phyloP scores from a whole-genome alignment of 2,329 filamentous ascomycete genomes.

The Xylaria sp. region DNA sequence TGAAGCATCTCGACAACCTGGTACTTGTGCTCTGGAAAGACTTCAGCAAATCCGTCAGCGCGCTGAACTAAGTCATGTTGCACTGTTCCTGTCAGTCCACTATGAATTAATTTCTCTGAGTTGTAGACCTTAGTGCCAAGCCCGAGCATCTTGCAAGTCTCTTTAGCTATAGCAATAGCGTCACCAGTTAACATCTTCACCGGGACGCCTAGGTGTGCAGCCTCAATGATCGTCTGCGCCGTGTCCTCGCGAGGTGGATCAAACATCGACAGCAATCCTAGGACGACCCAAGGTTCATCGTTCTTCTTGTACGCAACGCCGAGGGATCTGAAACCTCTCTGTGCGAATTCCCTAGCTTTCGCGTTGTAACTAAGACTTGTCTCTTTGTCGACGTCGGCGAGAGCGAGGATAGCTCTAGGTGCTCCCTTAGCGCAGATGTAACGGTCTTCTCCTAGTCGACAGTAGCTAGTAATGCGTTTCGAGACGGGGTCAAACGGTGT shows the following conservation, averaged over 20 bases:
- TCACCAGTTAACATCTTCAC: slow-evolving; percentile 88
- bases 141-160: slow-evolving; percentile 84
- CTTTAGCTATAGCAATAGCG: slow-evolving; percentile 81
- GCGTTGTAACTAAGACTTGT: slow-evolving; percentile 74
- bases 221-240: slow-evolving; percentile 80
- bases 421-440: slow-evolving; percentile 83
- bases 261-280: slow-evolving; percentile 84
- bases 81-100: slow-evolving; percentile 77
- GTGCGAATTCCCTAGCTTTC: slow-evolving; percentile 80
- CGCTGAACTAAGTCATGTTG: slow-evolving; percentile 82
- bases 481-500: slow-evolving; percentile 82
- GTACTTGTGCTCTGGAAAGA: slow-evolving; percentile 82
- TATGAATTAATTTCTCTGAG: slow-evolving; percentile 80
- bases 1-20: slow-evolving; percentile 81
- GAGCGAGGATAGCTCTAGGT: slow-evolving; percentile 77
- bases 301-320: slow-evolving; percentile 84
- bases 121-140: slow-evolving; percentile 85
- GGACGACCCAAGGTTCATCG: slow-evolving; percentile 77
- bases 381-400: slow-evolving; percentile 74
- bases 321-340: slow-evolving; percentile 82
- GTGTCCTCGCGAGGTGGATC: slow-evolving; percentile 83
- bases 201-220: slow-evolving; percentile 78
- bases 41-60: slow-evolving; percentile 78
- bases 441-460: slow-evolving; percentile 74
- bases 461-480: slow-evolving; percentile 80